A percentile compares a stretch with the other conserved stretches of the same genome.
Conservation (phyloP, 2,329 filamentous ascomycete species). For the Xylaria digitata region DNA sequence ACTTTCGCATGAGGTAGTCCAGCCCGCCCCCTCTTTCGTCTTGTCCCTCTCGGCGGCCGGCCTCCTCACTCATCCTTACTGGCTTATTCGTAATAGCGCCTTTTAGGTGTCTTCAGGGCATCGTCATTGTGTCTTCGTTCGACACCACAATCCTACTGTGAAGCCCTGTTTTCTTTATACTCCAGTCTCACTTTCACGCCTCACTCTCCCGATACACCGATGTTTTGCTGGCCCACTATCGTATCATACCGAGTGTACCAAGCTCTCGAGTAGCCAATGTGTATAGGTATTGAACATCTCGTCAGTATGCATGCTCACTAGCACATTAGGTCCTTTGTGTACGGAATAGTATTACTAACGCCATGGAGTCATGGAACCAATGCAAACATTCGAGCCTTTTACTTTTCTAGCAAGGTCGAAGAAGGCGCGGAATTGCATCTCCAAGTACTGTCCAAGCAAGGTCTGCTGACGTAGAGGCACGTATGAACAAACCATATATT, state of each 20-base stretch:
- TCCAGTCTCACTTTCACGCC: slow-evolving; percentile 6
- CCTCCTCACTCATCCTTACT: not conserved
- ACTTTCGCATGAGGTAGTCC: no score
- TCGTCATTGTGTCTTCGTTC: not conserved
- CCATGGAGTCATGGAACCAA: slow-evolving; percentile 7
- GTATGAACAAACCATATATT: slow-evolving; percentile 23
- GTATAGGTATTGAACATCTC: not conserved
- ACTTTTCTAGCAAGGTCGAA: slow-evolving; percentile 33
- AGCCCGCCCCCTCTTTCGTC: not conserved
- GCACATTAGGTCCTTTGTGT: not conserved
- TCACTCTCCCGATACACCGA: slow-evolving; percentile 13
- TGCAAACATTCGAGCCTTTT: slow-evolving; percentile 20
- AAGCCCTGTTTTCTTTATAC: slow-evolving; percentile 5
- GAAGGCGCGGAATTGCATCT: slow-evolving; percentile 19
- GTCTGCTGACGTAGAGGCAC: slow-evolving; percentile 35
- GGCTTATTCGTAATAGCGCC: not conserved
- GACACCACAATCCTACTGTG: not conserved
- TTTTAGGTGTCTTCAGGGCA: not conserved
- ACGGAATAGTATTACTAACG: not conserved
- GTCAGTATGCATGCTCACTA: no score
- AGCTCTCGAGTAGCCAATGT: not conserved
- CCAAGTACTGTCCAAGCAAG: slow-evolving; percentile 24
- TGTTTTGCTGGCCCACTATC: not conserved
- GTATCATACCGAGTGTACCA: not conserved
- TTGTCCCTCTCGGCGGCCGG: not conserved